Evolutionary conservation across 345 rosid species (phyloP).

Genomic region (Eutrema heterophyllum): DNA sequence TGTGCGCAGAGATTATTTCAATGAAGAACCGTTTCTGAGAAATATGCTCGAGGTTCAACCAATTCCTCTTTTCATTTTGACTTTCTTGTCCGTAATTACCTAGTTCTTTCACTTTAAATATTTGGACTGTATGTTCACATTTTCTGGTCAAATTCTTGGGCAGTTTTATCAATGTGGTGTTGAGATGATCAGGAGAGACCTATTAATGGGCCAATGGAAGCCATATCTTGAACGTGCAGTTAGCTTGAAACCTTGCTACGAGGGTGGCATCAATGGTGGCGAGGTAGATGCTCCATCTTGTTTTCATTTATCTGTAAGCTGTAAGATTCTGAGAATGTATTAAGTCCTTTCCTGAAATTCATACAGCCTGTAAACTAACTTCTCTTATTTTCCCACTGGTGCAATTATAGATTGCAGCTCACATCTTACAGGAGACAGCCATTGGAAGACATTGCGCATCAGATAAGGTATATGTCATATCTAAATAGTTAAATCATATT

Average conservation of each 20-base stretch:
- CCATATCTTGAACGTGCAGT: conserved; percentile 98
- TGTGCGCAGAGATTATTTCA: conserved; percentile 97
- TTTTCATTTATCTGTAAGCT: conserved; percentile 1
- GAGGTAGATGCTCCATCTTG: conserved; percentile 54
- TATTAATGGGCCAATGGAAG: conserved; percentile 91
- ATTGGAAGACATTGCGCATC: conserved; percentile 80
- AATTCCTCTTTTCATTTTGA: conserved; percentile 8
- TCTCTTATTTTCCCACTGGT: conserved; percentile 19
- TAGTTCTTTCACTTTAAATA: neutral
- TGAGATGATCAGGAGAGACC: conserved; percentile 99
- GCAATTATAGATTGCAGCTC: conserved; percentile 77
- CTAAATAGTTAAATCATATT: neutral
- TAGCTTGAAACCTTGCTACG: conserved; percentile 92
- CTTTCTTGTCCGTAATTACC: neutral
- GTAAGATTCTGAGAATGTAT: neutral
- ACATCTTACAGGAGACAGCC: conserved; percentile 92
- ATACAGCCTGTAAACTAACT: neutral
- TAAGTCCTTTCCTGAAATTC: neutral
- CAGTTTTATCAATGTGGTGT: conserved; percentile 95
- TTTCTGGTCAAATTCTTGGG: conserved; percentile 20
- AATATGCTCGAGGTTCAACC: conserved; percentile 90
- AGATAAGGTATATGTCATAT: conserved; percentile 54
- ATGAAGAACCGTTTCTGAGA: conserved; percentile 93
- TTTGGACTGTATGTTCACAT: conserved; percentile 12
- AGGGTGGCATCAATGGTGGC: conserved; percentile 92